A percentile compares a stretch with the other conserved stretches of the same genome.
phyloP scores from a whole-genome alignment of 306 rosid species.

The Bauhinia variegata region DNA sequence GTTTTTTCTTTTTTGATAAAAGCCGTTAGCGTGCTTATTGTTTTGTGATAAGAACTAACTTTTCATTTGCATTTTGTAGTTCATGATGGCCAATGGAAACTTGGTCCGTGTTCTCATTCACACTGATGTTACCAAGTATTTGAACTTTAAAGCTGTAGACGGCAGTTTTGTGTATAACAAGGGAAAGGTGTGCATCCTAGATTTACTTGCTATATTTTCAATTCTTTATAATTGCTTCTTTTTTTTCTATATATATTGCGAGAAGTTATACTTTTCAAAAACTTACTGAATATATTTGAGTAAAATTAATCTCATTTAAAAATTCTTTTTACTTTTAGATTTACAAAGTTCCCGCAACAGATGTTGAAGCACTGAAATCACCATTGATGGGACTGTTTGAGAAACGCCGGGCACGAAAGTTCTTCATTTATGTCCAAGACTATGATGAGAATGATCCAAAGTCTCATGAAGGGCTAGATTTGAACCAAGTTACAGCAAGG shows the following conservation, averaged over 20 bases:
- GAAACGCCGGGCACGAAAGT: slow-evolving; percentile 82
- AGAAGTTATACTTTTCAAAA: slow-evolving; percentile 23
- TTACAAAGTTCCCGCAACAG: slow-evolving; percentile 79
- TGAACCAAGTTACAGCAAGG: slow-evolving; percentile 68
- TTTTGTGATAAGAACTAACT: slow-evolving; percentile 3
- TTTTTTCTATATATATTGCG: slow-evolving; percentile 2
- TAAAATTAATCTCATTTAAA: slow-evolving; percentile 6
- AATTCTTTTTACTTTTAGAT: slow-evolving; percentile 45
- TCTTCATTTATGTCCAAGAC: slow-evolving; percentile 79
- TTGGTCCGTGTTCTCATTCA: slow-evolving; percentile 82
- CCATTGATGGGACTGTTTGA: slow-evolving; percentile 79
- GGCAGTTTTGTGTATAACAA: slow-evolving; percentile 83
- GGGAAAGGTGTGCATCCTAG: slow-evolving; percentile 59
- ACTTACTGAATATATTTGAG: slow-evolving; percentile 14
- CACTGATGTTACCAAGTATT: slow-evolving; percentile 80
- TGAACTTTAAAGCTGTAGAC: slow-evolving; percentile 79
- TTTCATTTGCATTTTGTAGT: slow-evolving; percentile 48
- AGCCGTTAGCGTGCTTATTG: no score
- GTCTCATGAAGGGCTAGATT: slow-evolving; percentile 78
- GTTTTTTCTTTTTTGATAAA: no score
- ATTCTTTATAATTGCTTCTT: background rate
- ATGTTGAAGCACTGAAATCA: slow-evolving; percentile 79
- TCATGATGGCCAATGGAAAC: slow-evolving; percentile 87
- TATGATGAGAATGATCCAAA: slow-evolving; percentile 67
- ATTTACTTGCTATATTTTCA: background rate